Conservation (phyloP, 2,329 filamentous ascomycete species). For the Paraconiothyrium brasiliense region DNA sequence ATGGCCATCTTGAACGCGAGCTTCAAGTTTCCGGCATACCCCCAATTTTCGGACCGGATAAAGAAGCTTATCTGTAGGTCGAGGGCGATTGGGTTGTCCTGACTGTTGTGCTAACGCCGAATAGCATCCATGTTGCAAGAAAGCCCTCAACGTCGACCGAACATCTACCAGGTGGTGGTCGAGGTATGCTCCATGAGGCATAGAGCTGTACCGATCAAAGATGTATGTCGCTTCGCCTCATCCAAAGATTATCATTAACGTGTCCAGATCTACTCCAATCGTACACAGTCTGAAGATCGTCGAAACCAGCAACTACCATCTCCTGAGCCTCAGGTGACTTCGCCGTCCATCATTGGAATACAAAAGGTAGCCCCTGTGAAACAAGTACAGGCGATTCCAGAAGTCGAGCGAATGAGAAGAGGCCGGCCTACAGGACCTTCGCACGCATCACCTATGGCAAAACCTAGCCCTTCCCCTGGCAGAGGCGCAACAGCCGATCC, state of each 20-base stretch:
- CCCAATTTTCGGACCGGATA: conserved; percentile 85
- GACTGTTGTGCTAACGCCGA: conserved; percentile 25
- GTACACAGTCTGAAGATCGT: conserved; percentile 71
- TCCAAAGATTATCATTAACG: conserved; percentile 30
- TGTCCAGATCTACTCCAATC: conserved; percentile 58
- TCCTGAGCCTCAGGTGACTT: conserved; percentile 61
- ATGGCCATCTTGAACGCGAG: conserved; percentile 96
- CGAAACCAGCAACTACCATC: conserved; percentile 68
- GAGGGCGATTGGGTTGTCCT: neutral
- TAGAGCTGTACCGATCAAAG: conserved; percentile 84
- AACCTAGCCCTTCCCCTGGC: conserved; percentile 73
- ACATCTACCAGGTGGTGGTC: conserved; percentile 90
- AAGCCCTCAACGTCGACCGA: conserved; percentile 80
- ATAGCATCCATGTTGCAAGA: conserved; percentile 90
- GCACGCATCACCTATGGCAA: conserved; percentile 55
- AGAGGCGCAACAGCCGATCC: conserved; percentile 79
- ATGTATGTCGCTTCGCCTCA: conserved; percentile 64
- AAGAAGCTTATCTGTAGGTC: conserved; percentile 85
- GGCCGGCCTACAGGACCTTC: conserved; percentile 73
- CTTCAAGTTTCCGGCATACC: conserved; percentile 90
- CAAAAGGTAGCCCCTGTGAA: conserved; percentile 80
- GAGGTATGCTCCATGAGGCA: conserved; percentile 92
- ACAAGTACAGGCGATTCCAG: conserved; percentile 78
- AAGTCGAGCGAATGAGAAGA: conserved; percentile 92
- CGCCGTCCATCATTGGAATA: conserved; percentile 76